Conservation (phyloP, 768 basidiomycete species). For the Suillus paluster region DNA sequence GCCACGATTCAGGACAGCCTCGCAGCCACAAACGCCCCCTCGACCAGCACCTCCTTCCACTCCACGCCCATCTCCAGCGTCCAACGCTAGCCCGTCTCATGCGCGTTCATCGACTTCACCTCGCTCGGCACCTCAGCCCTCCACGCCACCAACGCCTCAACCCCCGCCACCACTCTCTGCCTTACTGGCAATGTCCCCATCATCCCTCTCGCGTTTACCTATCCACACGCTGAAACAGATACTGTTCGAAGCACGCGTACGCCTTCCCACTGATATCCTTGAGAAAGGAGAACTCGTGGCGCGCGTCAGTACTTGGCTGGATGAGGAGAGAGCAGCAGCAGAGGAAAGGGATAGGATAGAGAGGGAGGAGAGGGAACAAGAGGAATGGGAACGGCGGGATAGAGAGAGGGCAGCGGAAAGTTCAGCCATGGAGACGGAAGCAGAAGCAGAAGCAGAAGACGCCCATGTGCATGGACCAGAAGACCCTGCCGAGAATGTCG, state of each 20-base stretch:
- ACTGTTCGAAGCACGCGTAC: conserved; percentile 80
- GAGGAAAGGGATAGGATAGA: conserved; percentile 39
- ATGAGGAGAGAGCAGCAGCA: conserved; percentile 62
- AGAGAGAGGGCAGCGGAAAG: conserved; percentile 18
- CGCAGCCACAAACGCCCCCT: conserved; percentile 7
- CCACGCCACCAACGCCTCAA: conserved; percentile 43
- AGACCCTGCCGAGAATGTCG: too few relatives aligned
- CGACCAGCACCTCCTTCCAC: background rate
- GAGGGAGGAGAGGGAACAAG: conserved; percentile 22
- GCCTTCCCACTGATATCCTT: conserved; percentile 55
- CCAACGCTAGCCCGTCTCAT: conserved; percentile 19
- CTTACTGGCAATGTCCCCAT: conserved; percentile 64
- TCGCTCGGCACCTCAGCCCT: conserved; percentile 36
- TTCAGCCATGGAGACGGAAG: conserved; percentile 14
- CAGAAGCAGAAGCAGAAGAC: conserved; percentile 14
- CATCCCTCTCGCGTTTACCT: conserved; percentile 61
- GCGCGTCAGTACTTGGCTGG: conserved; percentile 66
- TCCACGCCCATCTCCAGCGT: conserved; percentile 12
- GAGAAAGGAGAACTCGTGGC: conserved; percentile 87
- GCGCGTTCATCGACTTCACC: conserved; percentile 15
- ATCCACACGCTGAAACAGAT: conserved; percentile 78
- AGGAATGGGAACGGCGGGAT: conserved; percentile 20
- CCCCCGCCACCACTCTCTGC: conserved; percentile 60
- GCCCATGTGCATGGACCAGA: background rate
- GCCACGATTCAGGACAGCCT: conserved; percentile 21